These are phyloP conservation scores for Cordyceps javanica DNA, from an alignment of 2,329 filamentous ascomycete species.

Conservation along the genomic window DNA sequence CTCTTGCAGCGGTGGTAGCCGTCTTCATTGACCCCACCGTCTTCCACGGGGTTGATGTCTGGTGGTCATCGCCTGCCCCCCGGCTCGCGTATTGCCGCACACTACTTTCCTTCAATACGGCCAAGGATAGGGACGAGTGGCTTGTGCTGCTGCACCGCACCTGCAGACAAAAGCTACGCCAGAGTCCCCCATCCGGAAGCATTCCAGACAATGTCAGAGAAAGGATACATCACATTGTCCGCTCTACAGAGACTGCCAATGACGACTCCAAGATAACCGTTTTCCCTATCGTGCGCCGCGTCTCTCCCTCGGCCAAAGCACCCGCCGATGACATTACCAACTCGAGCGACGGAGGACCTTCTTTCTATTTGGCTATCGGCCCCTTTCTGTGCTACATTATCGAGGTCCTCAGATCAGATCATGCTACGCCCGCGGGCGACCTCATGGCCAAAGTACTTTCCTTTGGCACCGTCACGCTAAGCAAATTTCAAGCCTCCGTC, in stretches of 20 bases:
- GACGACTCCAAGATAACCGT: conserved; percentile 30
- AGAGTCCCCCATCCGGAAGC: conserved; percentile 28
- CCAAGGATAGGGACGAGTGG: conserved; percentile 45
- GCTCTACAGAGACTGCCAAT: conserved; percentile 34
- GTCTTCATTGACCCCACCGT: conserved; percentile 46
- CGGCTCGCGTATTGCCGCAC: conserved; percentile 40
- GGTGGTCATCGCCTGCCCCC: conserved; percentile 45
- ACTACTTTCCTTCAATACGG: conserved; percentile 43
- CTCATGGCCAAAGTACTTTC: conserved; percentile 42
- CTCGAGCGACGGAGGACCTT: conserved; percentile 40
- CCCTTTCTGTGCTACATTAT: conserved; percentile 47
- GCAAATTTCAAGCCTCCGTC: conserved; percentile 45
- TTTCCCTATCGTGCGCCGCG: conserved; percentile 47
- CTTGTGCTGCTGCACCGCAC: conserved; percentile 40
- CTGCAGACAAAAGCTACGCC: conserved; percentile 32
- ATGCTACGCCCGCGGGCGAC: conserved; percentile 37
- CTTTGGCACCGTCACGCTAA: conserved; percentile 48
- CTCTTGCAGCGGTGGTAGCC: conserved; percentile 45
- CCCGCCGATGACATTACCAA: conserved; percentile 41
- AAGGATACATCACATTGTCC: conserved; percentile 41
- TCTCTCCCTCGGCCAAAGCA: conserved; percentile 33
- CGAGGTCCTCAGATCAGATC: conserved; percentile 41
- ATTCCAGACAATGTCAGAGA: conserved; percentile 42
- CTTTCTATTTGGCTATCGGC: conserved; percentile 49
- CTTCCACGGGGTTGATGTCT: conserved; percentile 48